These are phyloP conservation scores for Chromosphaera perkinsii DNA, from an alignment of 208 protist genomes.

Conservation along the genomic window DNA sequence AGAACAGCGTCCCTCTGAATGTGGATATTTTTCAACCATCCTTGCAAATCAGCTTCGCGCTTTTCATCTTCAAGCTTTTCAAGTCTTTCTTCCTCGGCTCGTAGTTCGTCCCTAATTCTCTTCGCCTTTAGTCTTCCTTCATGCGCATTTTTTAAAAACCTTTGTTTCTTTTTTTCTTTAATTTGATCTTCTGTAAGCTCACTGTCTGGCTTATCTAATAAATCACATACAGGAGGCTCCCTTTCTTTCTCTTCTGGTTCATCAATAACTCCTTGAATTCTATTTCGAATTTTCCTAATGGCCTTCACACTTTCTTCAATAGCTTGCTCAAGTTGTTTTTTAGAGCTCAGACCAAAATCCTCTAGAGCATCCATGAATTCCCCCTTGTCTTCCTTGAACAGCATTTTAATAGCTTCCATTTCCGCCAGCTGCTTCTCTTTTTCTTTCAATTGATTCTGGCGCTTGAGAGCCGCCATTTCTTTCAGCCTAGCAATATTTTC, in stretches of 20 bases:
- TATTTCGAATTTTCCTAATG: not conserved
- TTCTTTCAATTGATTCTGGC: not conserved
- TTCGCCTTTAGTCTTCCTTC: not conserved
- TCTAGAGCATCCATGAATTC: not conserved
- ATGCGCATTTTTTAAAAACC: not conserved
- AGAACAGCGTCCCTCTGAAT: not conserved
- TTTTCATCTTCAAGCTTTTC: not conserved
- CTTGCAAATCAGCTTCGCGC: not conserved
- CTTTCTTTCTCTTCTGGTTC: conserved; percentile 3
- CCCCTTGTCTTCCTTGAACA: not conserved
- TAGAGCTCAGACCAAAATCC: not conserved
- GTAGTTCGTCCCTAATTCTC: not conserved
- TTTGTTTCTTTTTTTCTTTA: conserved; percentile 5
- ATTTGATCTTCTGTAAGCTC: conserved; percentile 3
- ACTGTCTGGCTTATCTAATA: not conserved
- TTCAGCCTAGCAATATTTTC: too few species aligned
- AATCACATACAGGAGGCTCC: not conserved
- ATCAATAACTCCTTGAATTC: not conserved
- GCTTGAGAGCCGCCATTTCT: too few species aligned
- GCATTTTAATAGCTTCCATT: not conserved
- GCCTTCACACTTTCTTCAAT: not conserved
- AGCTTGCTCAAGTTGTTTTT: not conserved
- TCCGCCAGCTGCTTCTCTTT: not conserved
- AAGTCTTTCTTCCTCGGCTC: not conserved
- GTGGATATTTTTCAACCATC: not conserved